Evolutionary conservation across 257 asterid species (phyloP).

Genomic region (Eucommia ulmoides): DNA sequence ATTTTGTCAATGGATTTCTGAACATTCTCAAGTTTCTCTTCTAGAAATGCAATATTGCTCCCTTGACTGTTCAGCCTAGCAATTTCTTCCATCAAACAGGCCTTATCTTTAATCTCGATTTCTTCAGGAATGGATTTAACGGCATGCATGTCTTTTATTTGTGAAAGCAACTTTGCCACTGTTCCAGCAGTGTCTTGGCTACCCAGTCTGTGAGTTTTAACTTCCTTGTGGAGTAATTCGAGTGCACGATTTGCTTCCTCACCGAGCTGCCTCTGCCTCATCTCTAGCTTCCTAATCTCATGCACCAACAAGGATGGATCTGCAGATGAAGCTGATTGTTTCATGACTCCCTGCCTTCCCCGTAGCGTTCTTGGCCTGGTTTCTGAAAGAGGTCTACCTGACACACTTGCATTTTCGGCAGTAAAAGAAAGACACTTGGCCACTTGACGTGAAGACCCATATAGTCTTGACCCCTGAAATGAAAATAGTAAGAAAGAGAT

Average conservation of each 20-base stretch:
- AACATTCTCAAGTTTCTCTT: slow-evolving; percentile 75
- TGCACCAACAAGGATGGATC: slow-evolving; percentile 41
- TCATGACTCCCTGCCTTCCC: slow-evolving; percentile 27
- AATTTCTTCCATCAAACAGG: slow-evolving; percentile 77
- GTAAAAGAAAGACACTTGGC: slow-evolving; percentile 65
- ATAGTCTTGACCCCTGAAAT: slow-evolving; percentile 50
- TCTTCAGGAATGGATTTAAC: slow-evolving; percentile 34
- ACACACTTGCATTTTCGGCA: slow-evolving; percentile 26
- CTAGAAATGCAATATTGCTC: slow-evolving; percentile 45
- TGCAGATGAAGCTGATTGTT: slow-evolving; percentile 37
- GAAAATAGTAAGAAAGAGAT: neutral
- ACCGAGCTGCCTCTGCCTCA: slow-evolving; percentile 84
- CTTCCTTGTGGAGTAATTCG: slow-evolving; percentile 89
- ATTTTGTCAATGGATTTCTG: slow-evolving; percentile 73
- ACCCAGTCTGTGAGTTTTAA: slow-evolving; percentile 66
- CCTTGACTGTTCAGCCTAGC: slow-evolving; percentile 74
- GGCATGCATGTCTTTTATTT: slow-evolving; percentile 63
- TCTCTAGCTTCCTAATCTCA: slow-evolving; percentile 82
- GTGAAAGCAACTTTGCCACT: slow-evolving; percentile 69
- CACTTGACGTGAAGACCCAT: slow-evolving; percentile 60
- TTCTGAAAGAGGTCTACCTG: slow-evolving; percentile 20
- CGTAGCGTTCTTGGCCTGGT: slow-evolving; percentile 25
- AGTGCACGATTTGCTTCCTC: slow-evolving; percentile 89
- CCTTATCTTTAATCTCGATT: slow-evolving; percentile 40
- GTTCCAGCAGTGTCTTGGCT: slow-evolving; percentile 52